Percentiles rank a stretch among this genome's conserved stretches.
Conservation (phyloP, 352 stramenopile species). For the Phytophthora tubulina region DNA sequence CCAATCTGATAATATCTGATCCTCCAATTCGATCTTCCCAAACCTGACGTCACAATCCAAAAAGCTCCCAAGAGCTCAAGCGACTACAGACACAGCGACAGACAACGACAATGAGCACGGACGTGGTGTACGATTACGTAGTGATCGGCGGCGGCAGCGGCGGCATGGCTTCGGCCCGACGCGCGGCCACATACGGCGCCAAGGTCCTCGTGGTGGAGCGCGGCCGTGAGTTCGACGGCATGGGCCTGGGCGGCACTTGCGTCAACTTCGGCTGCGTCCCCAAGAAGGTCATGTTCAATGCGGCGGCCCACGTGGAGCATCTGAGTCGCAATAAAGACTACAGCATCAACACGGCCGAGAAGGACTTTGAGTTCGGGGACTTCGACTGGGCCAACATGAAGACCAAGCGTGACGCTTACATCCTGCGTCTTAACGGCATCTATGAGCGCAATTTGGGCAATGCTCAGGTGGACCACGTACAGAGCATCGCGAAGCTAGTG, state of each 20-base stretch:
- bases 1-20: background rate
- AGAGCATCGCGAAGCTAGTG: slow-evolving; percentile 92
- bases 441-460: slow-evolving; percentile 95
- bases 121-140: slow-evolving; percentile 89
- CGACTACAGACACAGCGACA: background rate
- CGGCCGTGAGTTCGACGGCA: slow-evolving; percentile 63
- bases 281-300: slow-evolving; percentile 99
- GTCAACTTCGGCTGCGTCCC: slow-evolving; percentile 99
- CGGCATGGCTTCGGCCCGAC: slow-evolving; percentile 93
- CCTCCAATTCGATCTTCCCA: background rate
- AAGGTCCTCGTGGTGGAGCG: slow-evolving; percentile 97
- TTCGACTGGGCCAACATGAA: slow-evolving; percentile 95
- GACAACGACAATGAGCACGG: slow-evolving; percentile 51
- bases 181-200: slow-evolving; percentile 93
- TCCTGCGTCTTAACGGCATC: slow-evolving; percentile 96
- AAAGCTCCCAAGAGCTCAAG: slow-evolving; percentile 26
- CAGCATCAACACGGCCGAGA: slow-evolving; percentile 59
- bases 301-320: slow-evolving; percentile 85
- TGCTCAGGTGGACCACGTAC: slow-evolving; percentile 89
- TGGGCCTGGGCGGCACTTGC: slow-evolving; percentile 95
- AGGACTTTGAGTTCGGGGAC: slow-evolving; percentile 65
- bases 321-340: slow-evolving; percentile 73
- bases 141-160: slow-evolving; percentile 93
- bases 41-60: slow-evolving; percentile 35
- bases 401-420: slow-evolving; percentile 94